Conservation (phyloP, 1,284 basidiomycete genomes). For the Fomes fomentarius region DNA sequence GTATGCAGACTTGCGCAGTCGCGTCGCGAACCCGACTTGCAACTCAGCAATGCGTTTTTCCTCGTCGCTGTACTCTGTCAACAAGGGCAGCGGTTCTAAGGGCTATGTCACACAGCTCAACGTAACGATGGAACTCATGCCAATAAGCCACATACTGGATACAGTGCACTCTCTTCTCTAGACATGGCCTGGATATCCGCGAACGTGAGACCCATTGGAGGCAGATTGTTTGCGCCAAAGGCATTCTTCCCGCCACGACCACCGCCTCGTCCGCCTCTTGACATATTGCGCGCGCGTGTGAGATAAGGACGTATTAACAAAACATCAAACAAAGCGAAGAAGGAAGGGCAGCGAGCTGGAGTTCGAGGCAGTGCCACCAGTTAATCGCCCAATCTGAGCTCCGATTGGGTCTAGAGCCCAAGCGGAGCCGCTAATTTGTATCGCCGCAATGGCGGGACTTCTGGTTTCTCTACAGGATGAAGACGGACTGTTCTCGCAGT, state of each 20-base stretch:
- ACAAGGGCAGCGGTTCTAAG: constrained; percentile 61
- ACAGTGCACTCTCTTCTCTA: constrained; percentile 72
- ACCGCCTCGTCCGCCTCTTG: constrained; percentile 56
- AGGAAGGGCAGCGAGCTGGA: neutral
- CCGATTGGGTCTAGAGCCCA: neutral
- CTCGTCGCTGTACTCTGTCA: constrained; percentile 62
- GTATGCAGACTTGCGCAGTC: constrained; percentile 69
- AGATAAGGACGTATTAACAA: neutral
- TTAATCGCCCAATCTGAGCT: constrained; percentile 26
- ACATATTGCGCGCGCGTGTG: constrained; percentile 45
- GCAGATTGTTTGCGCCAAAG: constrained; percentile 45
- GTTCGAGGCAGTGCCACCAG: constrained; percentile 13
- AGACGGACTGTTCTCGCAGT: no score
- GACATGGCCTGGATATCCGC: constrained; percentile 77
- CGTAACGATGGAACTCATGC: constrained; percentile 2
- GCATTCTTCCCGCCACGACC: constrained; percentile 47
- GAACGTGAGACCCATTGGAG: constrained; percentile 79
- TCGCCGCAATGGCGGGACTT: no score
- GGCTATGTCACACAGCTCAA: constrained; percentile 43
- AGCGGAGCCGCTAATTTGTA: constrained; percentile 9
- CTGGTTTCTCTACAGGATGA: no score
- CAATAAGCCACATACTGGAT: constrained; percentile 61
- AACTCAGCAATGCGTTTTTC: constrained; percentile 67
- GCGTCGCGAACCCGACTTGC: constrained; percentile 66
- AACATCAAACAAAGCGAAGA: neutral